These are phyloP conservation scores for Suhomyces bolitotheri DNA, from an alignment of 1,139 yeast genomes.

Conservation along the genomic window DNA sequence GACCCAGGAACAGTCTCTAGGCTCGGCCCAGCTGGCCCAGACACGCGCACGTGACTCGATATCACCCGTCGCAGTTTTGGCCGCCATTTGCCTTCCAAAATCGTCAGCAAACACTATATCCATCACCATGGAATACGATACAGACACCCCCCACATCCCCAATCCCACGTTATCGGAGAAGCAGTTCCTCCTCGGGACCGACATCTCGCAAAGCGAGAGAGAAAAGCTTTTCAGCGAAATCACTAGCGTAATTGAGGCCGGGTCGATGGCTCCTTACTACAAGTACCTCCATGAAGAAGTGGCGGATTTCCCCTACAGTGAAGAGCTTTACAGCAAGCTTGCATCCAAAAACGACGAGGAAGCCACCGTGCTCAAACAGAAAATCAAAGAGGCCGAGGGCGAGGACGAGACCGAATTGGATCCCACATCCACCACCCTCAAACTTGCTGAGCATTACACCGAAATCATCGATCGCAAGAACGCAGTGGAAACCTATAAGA, in stretches of 20 bases:
- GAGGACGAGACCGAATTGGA: constrained; percentile 92
- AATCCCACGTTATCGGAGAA: constrained; percentile 77
- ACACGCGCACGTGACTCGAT: constrained; percentile 5
- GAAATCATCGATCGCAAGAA: constrained; percentile 75
- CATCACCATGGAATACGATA: constrained; percentile 35
- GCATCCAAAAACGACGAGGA: constrained; percentile 54
- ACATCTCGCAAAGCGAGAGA: constrained; percentile 20
- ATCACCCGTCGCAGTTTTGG: neutral
- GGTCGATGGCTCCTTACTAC: constrained; percentile 84
- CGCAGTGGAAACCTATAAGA: constrained; percentile 70
- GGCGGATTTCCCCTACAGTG: constrained; percentile 56
- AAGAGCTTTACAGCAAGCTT: constrained; percentile 52
- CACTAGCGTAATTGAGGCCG: constrained; percentile 53
- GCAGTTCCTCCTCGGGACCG: constrained; percentile 59
- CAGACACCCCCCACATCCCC: constrained; percentile 67
- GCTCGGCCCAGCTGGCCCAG: no score
- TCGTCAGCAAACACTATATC: neutral
- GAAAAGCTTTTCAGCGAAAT: constrained; percentile 48
- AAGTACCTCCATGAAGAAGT: constrained; percentile 60
- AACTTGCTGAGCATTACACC: constrained; percentile 87
- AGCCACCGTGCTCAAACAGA: constrained; percentile 56
- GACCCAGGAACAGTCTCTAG: no score
- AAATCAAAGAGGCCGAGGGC: constrained; percentile 73
- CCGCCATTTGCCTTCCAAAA: constrained; percentile 8
- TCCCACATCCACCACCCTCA: constrained; percentile 70